Conservation (phyloP, 495 filamentous ascomycete genomes). For the Penicillium paxilli region DNA sequence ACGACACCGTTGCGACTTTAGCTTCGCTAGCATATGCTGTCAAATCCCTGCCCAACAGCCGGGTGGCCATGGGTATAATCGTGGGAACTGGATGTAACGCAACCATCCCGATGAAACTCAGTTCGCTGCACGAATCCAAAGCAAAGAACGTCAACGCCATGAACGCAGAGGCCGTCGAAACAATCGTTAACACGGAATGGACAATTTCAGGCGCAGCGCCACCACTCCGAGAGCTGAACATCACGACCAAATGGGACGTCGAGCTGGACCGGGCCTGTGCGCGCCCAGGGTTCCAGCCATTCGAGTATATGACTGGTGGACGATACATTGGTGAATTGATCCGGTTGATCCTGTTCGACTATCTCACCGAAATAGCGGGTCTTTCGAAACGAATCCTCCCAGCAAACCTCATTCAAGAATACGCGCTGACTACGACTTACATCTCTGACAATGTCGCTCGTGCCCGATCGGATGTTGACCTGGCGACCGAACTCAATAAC, state of each 20-base stretch:
- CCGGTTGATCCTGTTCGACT: constrained; percentile 68
- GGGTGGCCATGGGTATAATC: constrained; percentile 78
- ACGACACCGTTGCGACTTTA: constrained; percentile 79
- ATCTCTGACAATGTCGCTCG: constrained; percentile 63
- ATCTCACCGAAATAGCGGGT: constrained; percentile 48
- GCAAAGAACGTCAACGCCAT: constrained; percentile 40
- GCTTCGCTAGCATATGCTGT: constrained; percentile 71
- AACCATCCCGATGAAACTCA: constrained; percentile 69
- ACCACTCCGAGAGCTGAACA: constrained; percentile 60
- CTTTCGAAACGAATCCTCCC: constrained; percentile 50
- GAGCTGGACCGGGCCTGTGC: constrained; percentile 65
- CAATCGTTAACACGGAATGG: constrained; percentile 86
- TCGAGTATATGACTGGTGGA: constrained; percentile 86
- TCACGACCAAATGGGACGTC: constrained; percentile 72
- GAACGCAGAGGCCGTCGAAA: constrained; percentile 51
- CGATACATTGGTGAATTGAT: constrained; percentile 84
- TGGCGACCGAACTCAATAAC: constrained; percentile 50
- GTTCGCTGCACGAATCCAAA: constrained; percentile 64
- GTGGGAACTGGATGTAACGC: constrained; percentile 84
- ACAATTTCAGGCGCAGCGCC: constrained; percentile 72
- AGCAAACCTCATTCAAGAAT: constrained; percentile 53
- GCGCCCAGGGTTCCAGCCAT: constrained; percentile 77
- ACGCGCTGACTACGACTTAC: constrained; percentile 69
- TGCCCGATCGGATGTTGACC: constrained; percentile 41
- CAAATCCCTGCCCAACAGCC: constrained; percentile 62